Base-by-base conservation (phyloP, 768 basidiomycete species). In the Boletus rubescentipes region DNA sequence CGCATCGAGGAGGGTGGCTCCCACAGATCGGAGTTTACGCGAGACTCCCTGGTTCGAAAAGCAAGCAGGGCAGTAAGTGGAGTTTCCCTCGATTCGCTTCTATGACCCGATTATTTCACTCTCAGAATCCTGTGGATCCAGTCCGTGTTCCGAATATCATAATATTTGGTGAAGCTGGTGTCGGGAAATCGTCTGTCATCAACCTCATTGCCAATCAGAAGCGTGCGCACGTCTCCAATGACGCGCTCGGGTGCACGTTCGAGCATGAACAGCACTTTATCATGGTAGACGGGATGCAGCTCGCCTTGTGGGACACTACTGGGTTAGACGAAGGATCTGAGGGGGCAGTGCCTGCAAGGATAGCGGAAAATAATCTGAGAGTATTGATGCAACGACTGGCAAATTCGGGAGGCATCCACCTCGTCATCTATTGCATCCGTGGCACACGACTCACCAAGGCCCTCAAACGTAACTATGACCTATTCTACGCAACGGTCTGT, bases 401-500 rank as follows among this genome's bases (percentile, higher is more conserved):
- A 9, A 4, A 32, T 6, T 21, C 50, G 11, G 49, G 32, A 5
- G 49, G 46, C 5, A 29, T 48, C 26, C 46, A 48, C 26, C 26
- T 49, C 0, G 3, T 49, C 29, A 4, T 49, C 26, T 51, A 36
- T n/a, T 51, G 51, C 34, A 36, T 51, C 20, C 14, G 44, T 9
- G 44, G 20, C 2, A 4, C 26, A 8, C 10, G 53, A 14, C 39
- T 51, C 23, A 36, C 40, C 7, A 35, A 42, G 39, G 26, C 32
- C 0, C 54, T 65, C 15, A 47, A 61, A 20, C 61, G 61, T 30
- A 74, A 74, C 55, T 76, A 72, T 62, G 56, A 59, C 16, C 40
- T 72, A 1, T 72, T 74, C 39, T 60, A 64, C 18, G 53, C 66
- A n/a, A 58, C 66, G 2, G 63, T 76, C 23, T 76, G 74, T 49